These are phyloP conservation scores for Obelidium mucronatum DNA, from an alignment of 192 early-diverging fungal species.

Conservation along the genomic window DNA sequence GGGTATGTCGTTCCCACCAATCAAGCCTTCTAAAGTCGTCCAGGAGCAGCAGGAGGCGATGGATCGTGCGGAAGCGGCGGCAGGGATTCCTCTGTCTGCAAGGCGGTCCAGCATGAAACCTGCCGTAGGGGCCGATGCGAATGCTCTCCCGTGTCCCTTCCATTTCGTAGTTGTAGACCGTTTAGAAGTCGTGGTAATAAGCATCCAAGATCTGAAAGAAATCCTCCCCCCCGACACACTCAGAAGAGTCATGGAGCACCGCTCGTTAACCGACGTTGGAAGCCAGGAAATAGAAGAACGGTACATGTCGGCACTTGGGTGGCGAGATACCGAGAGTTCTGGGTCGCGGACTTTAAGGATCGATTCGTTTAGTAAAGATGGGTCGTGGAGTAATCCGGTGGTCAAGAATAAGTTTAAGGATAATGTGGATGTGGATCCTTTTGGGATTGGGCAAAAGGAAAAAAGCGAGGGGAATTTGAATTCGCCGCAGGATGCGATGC, in stretches of 20 bases:
- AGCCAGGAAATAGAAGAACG: constrained; percentile 37
- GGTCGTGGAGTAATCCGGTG: constrained; percentile 35
- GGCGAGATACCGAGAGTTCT: constrained; percentile 11
- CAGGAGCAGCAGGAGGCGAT: constrained; percentile 16
- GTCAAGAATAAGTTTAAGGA: constrained; percentile 30
- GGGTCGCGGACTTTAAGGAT: constrained; percentile 8
- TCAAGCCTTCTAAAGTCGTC: constrained; percentile 10
- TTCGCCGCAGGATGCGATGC: too few species aligned
- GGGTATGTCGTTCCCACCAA: constrained; percentile 36
- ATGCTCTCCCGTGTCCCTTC: constrained; percentile 28
- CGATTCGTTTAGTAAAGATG: constrained; percentile 8
- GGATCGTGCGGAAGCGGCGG: not conserved
- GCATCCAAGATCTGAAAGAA: constrained; percentile 24
- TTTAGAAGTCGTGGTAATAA: constrained; percentile 21
- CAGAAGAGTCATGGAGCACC: constrained; percentile 14
- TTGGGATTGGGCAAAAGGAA: not conserved
- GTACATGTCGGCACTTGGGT: constrained; percentile 28
- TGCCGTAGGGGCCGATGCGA: not conserved
- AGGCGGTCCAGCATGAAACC: not conserved
- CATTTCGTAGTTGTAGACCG: constrained; percentile 35
- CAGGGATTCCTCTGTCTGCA: not conserved
- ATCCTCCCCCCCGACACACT: constrained; percentile 26
- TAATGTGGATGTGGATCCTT: not conserved
- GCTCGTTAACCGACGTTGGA: constrained; percentile 25
- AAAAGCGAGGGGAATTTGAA: not conserved